Percentiles rank a stretch among this genome's conserved stretches.
phyloP scores from a whole-genome alignment of 2,329 filamentous ascomycete genomes.

The Chaetomiaceae sp. region DNA sequence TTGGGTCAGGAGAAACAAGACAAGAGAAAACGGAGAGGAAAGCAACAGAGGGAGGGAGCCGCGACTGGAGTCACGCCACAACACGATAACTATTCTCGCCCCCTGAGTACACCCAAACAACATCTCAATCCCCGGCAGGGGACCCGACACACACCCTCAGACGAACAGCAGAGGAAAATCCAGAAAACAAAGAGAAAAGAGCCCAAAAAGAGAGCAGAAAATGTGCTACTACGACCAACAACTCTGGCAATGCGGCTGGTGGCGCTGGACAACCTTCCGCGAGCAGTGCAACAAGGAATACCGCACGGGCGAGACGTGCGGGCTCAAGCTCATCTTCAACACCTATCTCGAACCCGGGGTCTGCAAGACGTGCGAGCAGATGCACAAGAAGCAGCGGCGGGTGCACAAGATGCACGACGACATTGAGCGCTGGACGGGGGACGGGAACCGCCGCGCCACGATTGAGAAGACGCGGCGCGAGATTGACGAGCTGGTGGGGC shows the following conservation, averaged over 20 bases:
- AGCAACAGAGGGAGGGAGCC: not conserved
- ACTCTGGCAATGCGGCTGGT: constrained; percentile 80
- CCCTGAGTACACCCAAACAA: too few relatives aligned
- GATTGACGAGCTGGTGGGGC: constrained; percentile 59
- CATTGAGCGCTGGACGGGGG: constrained; percentile 70
- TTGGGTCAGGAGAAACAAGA: not conserved
- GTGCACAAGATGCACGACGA: constrained; percentile 70
- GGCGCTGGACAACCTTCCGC: constrained; percentile 91
- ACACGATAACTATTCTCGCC: too few relatives aligned
- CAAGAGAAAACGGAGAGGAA: not conserved
- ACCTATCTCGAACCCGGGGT: constrained; percentile 59
- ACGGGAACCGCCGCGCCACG: constrained; percentile 68
- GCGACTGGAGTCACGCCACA: too few relatives aligned
- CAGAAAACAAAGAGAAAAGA: not conserved
- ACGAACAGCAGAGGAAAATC: not conserved
- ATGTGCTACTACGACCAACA: constrained; percentile 97
- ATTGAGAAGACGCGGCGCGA: constrained; percentile 65
- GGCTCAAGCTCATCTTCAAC: constrained; percentile 81
- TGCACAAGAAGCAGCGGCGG: constrained; percentile 76
- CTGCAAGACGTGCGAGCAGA: constrained; percentile 86
- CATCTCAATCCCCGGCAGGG: too few relatives aligned
- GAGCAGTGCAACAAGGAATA: constrained; percentile 93
- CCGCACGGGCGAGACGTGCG: constrained; percentile 93
- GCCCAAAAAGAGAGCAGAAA: not conserved
- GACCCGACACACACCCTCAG: constrained; percentile 1